A percentile compares a stretch with the other conserved stretches of the same genome.
phyloP scores from a whole-genome alignment of 75 land plant species.

The Pinus taeda region DNA sequence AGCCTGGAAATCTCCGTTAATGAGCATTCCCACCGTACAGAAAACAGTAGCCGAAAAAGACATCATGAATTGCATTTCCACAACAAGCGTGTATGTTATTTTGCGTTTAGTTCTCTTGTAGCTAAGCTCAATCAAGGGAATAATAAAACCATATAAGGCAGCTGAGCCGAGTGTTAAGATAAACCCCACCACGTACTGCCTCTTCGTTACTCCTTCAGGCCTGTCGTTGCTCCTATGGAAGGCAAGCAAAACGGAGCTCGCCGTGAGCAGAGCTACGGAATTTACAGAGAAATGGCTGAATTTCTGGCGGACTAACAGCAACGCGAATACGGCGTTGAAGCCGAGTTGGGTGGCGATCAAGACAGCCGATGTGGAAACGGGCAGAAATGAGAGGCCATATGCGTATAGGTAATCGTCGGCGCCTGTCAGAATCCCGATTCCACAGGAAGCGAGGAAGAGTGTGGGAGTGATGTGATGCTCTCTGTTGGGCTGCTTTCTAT shows the following conservation, averaged over 20 bases:
- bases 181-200: constrained; percentile 21
- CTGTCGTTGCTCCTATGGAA: constrained; percentile 10
- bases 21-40: constrained; percentile 20
- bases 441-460: constrained; percentile 18
- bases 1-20: constrained; percentile 19
- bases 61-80: constrained; percentile 20
- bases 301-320: constrained; percentile 19
- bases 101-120: constrained; percentile 9
- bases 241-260: constrained; percentile 23
- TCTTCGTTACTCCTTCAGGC: constrained; percentile 13
- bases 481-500: constrained; percentile 8
- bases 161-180: constrained; percentile 17
- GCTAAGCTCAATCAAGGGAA: constrained; percentile 19
- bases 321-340: constrained; percentile 34
- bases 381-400: constrained; percentile 29
- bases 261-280: constrained; percentile 20
- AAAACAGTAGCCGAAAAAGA: constrained; percentile 16
- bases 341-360: constrained; percentile 30
- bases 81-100: constrained; percentile 7
- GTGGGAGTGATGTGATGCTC: constrained; percentile 15
- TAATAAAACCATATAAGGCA: constrained; percentile 15
- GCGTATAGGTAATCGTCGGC: constrained; percentile 52
- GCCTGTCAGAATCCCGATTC: constrained; percentile 46
- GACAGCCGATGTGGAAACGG: constrained; percentile 19
- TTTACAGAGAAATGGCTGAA: constrained; percentile 19